Evolutionary conservation across 768 basidiomycete genomes (phyloP).

Genomic region (Leucocoprinus birnbaumii): DNA sequence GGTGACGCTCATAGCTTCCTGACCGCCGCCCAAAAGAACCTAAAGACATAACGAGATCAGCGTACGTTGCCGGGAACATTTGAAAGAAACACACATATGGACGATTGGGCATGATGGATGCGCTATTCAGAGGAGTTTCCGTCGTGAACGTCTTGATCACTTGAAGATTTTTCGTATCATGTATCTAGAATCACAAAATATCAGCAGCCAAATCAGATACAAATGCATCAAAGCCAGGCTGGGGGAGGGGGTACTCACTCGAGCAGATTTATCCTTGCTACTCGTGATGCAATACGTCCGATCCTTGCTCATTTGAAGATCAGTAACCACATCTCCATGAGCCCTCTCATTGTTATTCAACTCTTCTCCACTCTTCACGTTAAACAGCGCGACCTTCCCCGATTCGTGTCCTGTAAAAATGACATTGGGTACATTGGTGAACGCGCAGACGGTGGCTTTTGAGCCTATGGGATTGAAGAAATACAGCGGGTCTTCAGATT

Average conservation of each 20-base stretch:
- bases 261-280: conserved; percentile 95
- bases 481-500: conserved; percentile 68
- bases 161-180: conserved; percentile 83
- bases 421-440: conserved; percentile 71
- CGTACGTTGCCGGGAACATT: too few relatives aligned
- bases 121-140: conserved; percentile 94
- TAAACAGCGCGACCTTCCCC: conserved; percentile 91
- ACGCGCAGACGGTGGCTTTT: conserved; percentile 96
- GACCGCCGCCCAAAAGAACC: conserved; percentile 93
- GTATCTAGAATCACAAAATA: conserved; percentile 46
- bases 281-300: conserved; percentile 94
- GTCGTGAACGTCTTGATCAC: conserved; percentile 93
- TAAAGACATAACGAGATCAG: conserved; percentile 21
- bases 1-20: conserved; percentile 97
- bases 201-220: background rate
- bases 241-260: conserved; percentile 47
- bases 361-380: conserved; percentile 85
- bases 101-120: conserved; percentile 76
- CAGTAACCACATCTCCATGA: conserved; percentile 84
- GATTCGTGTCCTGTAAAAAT: conserved; percentile 96
- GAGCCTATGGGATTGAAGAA: conserved; percentile 89
- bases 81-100: conserved; percentile 68
- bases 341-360: conserved; percentile 81
- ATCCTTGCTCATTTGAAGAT: conserved; percentile 88
- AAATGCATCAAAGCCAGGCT: background rate